A percentile compares a stretch with the other conserved stretches of the same genome.
phyloP scores from a whole-genome alignment of 2,329 filamentous ascomycete genomes.

The Colletotrichum echinochloae region DNA sequence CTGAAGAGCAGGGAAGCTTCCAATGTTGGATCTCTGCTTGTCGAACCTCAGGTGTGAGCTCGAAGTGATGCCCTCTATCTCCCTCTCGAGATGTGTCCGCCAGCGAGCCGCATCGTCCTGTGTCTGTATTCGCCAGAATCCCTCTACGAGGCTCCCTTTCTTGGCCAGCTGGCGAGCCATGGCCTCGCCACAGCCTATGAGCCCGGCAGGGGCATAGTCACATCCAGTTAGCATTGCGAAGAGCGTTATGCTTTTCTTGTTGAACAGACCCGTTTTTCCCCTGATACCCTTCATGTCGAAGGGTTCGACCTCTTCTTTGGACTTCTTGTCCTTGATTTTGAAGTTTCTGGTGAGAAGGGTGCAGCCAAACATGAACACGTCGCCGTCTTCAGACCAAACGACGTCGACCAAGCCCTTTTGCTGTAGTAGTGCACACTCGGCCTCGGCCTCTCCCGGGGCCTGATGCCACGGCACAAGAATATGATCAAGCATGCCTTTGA shows the following conservation, averaged over 20 bases:
- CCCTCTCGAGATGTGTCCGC: neutral
- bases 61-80: neutral
- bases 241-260: constrained; percentile 1
- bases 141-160: constrained; percentile 6
- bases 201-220: constrained; percentile 42
- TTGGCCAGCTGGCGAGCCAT: neutral
- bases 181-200: constrained; percentile 3
- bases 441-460: constrained; percentile 61
- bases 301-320: constrained; percentile 34
- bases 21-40: neutral
- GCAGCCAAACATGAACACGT: constrained; percentile 61
- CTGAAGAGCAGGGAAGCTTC: neutral
- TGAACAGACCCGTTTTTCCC: neutral
- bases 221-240: constrained; percentile 19
- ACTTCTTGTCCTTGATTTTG: constrained; percentile 38
- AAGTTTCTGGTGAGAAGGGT: constrained; percentile 50
- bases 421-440: constrained; percentile 60
- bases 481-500: constrained; percentile 50
- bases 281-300: constrained; percentile 9
- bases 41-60: neutral
- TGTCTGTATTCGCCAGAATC: constrained; percentile 2
- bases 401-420: constrained; percentile 58
- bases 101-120: neutral
- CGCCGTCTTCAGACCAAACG: constrained; percentile 61
- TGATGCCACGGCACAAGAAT: constrained; percentile 56